Conservation (phyloP, 306 rosid species). For the Lupinus albus region DNA sequence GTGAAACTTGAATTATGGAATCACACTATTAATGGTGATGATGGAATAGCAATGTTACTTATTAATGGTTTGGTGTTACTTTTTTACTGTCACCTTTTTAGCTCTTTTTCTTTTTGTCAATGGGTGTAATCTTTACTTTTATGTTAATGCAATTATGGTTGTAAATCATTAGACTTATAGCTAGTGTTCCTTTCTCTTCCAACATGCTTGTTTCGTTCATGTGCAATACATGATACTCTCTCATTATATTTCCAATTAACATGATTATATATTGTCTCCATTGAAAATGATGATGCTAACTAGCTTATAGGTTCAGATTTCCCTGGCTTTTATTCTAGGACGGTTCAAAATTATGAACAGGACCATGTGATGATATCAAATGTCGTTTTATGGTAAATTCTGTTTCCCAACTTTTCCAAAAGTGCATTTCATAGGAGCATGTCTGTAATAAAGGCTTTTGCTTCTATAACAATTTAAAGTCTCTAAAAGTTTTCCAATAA, state of each 20-base stretch:
- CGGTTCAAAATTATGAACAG: slow-evolving; percentile 33
- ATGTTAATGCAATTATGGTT: slow-evolving; percentile 51
- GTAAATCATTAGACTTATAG: slow-evolving; percentile 43
- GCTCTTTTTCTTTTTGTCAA: slow-evolving; percentile 52
- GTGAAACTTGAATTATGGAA: slow-evolving; percentile 61
- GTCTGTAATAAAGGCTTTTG: slow-evolving; percentile 35
- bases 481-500: slow-evolving; percentile 11
- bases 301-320: slow-evolving; percentile 27
- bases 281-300: slow-evolving; percentile 42
- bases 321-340: slow-evolving; percentile 30
- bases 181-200: slow-evolving; percentile 46
- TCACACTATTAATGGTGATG: slow-evolving; percentile 54
- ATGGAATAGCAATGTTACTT: slow-evolving; percentile 61
- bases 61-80: slow-evolving; percentile 53
- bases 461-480: slow-evolving; percentile 30
- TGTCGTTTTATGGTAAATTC: slow-evolving; percentile 1
- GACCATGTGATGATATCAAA: slow-evolving; percentile 40
- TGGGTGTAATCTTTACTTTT: slow-evolving; percentile 56
- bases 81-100: slow-evolving; percentile 43
- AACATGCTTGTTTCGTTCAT: slow-evolving; percentile 53
- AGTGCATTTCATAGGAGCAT: neutral
- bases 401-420: slow-evolving; percentile 6
- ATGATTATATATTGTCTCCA: slow-evolving; percentile 52
- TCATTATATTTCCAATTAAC: slow-evolving; percentile 53
- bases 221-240: slow-evolving; percentile 54